A percentile compares a stretch with the other conserved stretches of the same genome.
Evolutionary conservation across 768 basidiomycete genomes (phyloP).

Genomic region (Inosperma sp.): DNA sequence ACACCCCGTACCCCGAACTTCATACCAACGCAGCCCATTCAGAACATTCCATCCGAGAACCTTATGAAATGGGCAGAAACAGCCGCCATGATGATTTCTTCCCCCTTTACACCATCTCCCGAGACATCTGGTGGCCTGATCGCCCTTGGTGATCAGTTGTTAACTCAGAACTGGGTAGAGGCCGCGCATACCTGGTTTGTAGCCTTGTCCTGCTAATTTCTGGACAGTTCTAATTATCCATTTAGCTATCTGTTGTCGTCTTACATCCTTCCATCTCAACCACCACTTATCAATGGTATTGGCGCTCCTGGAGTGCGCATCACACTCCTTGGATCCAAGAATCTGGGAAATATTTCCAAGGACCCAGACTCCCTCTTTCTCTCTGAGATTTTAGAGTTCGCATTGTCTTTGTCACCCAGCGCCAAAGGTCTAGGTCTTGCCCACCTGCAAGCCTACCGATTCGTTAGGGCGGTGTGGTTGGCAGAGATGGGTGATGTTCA

Average conservation of each 20-base stretch:
- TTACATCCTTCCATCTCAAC: conserved; percentile 82
- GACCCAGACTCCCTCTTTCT: conserved; percentile 77
- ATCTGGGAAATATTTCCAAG: conserved; percentile 53
- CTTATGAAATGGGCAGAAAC: conserved; percentile 83
- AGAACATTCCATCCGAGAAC: conserved; percentile 55
- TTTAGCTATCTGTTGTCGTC: conserved; percentile 11
- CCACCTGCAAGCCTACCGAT: conserved; percentile 83
- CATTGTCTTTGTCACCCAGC: conserved; percentile 65
- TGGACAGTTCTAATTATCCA: conserved; percentile 1
- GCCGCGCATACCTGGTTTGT: conserved; percentile 91
- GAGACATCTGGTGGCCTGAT: conserved; percentile 76
- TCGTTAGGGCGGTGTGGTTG: conserved; percentile 69
- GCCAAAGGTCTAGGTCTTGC: conserved; percentile 85
- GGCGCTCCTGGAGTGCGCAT: conserved; percentile 65
- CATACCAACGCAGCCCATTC: conserved; percentile 36
- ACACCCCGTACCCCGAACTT: conserved; percentile 69
- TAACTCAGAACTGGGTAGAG: conserved; percentile 64
- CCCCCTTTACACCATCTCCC: conserved; percentile 44
- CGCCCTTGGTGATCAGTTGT: conserved; percentile 80
- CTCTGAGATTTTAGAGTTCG: conserved; percentile 91
- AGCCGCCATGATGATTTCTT: conserved; percentile 76
- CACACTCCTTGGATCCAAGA: conserved; percentile 66
- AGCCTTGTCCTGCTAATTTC: neutral
- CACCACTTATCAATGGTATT: conserved; percentile 67
- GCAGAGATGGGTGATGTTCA: conserved; percentile 81